Conservation (phyloP, 306 rosid genomes). For the Medicago ruthenica region DNA sequence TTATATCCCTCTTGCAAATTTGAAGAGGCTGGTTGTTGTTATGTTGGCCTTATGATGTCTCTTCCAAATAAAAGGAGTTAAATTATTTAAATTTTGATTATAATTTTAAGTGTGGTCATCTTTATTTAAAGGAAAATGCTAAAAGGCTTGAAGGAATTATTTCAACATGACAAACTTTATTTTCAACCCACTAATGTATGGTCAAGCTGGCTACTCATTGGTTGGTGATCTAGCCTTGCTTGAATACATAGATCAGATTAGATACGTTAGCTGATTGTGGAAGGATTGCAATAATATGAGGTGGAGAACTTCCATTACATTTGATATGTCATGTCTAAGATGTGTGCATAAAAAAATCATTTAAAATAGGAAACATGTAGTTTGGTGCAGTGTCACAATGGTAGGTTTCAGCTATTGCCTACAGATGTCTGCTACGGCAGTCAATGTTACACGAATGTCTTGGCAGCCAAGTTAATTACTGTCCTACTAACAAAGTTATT, state of each 20-base stretch:
- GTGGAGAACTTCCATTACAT: not conserved
- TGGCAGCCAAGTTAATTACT: not conserved
- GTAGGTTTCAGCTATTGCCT: conserved; percentile 18
- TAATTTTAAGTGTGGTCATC: not conserved
- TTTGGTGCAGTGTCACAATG: conserved; percentile 15
- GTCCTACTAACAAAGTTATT: conserved; percentile 34
- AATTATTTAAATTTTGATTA: conserved; percentile 1
- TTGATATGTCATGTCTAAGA: not conserved
- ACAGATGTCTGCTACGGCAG: not conserved
- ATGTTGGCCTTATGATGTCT: not conserved
- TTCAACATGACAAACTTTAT: not conserved
- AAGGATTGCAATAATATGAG: not conserved
- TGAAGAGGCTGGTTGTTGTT: not conserved
- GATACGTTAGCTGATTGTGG: not conserved
- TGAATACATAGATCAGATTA: not conserved
- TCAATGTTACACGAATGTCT: conserved; percentile 18
- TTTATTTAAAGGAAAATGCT: not conserved
- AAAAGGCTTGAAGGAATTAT: not conserved
- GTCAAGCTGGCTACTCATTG: not conserved
- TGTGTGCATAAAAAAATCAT: not conserved
- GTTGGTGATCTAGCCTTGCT: not conserved
- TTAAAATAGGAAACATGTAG: not conserved
- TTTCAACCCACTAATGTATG: not conserved
- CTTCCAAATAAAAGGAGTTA: not conserved
- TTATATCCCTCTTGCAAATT: not conserved